Percentiles rank a stretch among this genome's conserved stretches.
Conservation (phyloP, 2,329 filamentous ascomycete species). For the Ceratocystis alfenasii region DNA sequence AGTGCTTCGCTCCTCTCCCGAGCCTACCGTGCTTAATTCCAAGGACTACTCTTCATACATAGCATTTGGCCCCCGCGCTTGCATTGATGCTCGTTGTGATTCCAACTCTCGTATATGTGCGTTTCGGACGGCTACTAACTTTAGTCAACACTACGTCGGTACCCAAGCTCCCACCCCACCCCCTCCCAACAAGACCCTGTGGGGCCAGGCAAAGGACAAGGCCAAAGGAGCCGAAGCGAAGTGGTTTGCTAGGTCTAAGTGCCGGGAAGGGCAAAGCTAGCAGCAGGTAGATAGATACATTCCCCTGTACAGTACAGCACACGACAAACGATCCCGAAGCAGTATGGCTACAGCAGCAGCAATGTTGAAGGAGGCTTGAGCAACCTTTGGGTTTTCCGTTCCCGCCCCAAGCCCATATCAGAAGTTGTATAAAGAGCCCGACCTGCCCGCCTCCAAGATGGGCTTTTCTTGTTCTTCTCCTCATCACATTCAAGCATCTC, state of each 20-base stretch:
- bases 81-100: neutral
- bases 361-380: neutral
- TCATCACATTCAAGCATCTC: conserved; percentile 4
- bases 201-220: neutral
- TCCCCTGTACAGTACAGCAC: neutral
- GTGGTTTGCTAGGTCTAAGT: neutral
- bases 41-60: neutral
- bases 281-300: neutral
- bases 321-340: neutral
- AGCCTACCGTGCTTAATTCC: neutral
- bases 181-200: neutral
- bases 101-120: neutral
- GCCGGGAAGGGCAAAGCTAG: neutral
- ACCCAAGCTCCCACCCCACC: neutral
- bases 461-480: neutral
- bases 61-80: neutral
- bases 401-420: neutral
- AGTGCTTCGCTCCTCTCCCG: neutral
- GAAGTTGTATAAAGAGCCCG: neutral
- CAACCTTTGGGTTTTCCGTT: neutral
- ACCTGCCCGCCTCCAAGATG: neutral
- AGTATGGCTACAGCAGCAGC: neutral
- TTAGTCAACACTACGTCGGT: neutral
- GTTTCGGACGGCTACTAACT: conserved; percentile 7
- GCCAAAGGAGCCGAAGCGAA: too few species aligned